phyloP scores from a whole-genome alignment of 1,139 yeast species.

The Diutina rugosa region DNA sequence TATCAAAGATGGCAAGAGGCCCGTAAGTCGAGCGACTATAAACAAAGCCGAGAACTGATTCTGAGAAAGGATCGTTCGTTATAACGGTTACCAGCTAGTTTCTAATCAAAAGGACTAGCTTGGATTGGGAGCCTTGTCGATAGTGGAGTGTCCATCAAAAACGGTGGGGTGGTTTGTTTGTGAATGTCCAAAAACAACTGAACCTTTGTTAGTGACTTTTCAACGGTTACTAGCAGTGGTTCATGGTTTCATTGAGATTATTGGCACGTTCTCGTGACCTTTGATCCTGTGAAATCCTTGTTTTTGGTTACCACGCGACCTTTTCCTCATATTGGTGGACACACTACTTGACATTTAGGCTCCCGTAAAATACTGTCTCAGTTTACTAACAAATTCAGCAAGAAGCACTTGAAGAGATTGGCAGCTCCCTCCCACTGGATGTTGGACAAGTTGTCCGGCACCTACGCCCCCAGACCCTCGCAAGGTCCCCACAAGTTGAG shows the following conservation, averaged over 20 bases:
- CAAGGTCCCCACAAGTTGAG: constrained; percentile 99
- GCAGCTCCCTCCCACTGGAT: constrained; percentile 99
- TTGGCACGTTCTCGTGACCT: too few species aligned
- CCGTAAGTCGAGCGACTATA: constrained; percentile 44
- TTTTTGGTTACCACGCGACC: neutral
- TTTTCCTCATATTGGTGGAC: neutral
- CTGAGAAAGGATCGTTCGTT: neutral
- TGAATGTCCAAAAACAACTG: neutral
- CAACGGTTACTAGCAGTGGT: too few species aligned
- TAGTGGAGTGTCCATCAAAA: constrained; percentile 6
- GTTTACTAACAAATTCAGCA: constrained; percentile 32
- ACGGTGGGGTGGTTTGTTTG: too few species aligned
- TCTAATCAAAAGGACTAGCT: constrained; percentile 3
- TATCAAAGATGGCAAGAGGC: constrained; percentile 84
- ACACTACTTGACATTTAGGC: neutral
- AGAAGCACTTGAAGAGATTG: constrained; percentile 96
- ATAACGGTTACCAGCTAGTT: constrained; percentile 13
- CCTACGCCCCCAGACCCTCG: constrained; percentile 99
- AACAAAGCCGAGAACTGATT: neutral
- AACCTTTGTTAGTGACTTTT: neutral
- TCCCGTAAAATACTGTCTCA: neutral
- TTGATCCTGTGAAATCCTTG: too few species aligned
- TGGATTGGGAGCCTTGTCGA: constrained; percentile 19
- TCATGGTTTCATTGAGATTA: too few species aligned
- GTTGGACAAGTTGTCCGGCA: constrained; percentile 99